These are phyloP conservation scores for Cadophora sp. DNA, from an alignment of 2,329 filamentous ascomycete species.

Conservation along the genomic window DNA sequence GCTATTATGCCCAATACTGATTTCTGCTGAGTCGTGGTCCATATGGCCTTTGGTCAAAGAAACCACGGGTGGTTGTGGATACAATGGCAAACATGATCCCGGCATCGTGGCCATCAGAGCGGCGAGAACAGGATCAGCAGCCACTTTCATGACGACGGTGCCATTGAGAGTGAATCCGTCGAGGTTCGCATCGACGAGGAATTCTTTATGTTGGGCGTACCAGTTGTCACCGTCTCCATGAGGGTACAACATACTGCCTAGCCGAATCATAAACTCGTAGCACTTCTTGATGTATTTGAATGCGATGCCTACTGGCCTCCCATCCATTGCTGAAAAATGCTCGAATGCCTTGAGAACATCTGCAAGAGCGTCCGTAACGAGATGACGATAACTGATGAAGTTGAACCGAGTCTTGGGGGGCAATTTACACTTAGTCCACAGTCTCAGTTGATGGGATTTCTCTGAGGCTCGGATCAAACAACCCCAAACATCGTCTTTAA, in stretches of 20 bases:
- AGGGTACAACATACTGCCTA: background rate
- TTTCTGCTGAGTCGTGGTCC: constrained; percentile 3
- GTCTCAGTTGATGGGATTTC: background rate
- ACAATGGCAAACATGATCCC: background rate
- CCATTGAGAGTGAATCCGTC: background rate
- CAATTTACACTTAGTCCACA: background rate
- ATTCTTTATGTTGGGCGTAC: background rate
- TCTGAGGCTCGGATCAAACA: background rate
- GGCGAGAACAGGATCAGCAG: background rate
- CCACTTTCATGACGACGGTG: background rate
- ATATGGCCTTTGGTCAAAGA: background rate
- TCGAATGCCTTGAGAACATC: background rate
- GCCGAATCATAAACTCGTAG: background rate
- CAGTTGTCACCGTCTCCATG: background rate
- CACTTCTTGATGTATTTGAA: constrained; percentile 8
- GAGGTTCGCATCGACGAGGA: background rate
- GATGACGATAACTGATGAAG: background rate
- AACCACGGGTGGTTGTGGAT: background rate
- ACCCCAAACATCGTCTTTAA: background rate
- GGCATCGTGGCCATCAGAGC: background rate
- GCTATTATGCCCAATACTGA: background rate
- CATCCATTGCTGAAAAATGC: background rate
- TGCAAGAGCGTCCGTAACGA: background rate
- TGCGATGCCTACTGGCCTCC: background rate
- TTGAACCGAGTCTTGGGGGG: background rate